Evolutionary conservation across 1,284 basidiomycete species (phyloP).

Genomic region (Volvariella volvacea): DNA sequence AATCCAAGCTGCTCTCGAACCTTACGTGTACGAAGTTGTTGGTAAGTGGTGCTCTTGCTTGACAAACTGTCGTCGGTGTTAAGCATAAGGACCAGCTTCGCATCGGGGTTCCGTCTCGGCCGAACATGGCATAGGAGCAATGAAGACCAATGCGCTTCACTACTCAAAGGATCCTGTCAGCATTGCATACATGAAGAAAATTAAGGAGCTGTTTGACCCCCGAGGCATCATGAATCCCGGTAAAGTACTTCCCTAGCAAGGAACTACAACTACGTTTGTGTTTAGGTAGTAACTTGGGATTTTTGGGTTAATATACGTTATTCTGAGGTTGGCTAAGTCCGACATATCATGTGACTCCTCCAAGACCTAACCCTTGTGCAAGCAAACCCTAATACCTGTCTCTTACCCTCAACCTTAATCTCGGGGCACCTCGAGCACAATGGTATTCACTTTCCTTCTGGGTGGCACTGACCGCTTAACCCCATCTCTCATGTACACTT

Average conservation of each 20-base stretch:
- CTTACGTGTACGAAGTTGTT: constrained; percentile 93
- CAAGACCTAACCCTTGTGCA: constrained; percentile 26
- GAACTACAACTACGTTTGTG: neutral
- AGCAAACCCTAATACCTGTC: constrained; percentile 22
- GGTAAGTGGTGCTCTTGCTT: constrained; percentile 37
- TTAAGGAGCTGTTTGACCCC: constrained; percentile 91
- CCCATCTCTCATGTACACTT: constrained; percentile 7
- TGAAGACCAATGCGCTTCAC: constrained; percentile 89
- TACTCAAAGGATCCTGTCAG: constrained; percentile 83
- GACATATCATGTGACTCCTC: constrained; percentile 13
- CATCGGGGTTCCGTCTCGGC: constrained; percentile 91
- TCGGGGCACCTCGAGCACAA: constrained; percentile 24
- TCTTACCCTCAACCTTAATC: constrained; percentile 39
- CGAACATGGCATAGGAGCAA: constrained; percentile 92
- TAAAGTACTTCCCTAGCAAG: constrained; percentile 54
- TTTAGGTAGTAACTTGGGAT: constrained; percentile 4
- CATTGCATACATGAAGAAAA: constrained; percentile 84
- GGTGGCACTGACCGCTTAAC: neutral
- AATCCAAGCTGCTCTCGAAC: constrained; percentile 85
- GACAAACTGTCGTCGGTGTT: constrained; percentile 2
- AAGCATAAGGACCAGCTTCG: constrained; percentile 35
- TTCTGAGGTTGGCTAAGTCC: too few relatives aligned
- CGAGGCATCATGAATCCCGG: constrained; percentile 89
- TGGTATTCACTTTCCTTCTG: constrained; percentile 1
- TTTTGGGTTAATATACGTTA: too few relatives aligned